Base-by-base conservation (phyloP, 768 basidiomycete species). In the Bullera alba region DNA sequence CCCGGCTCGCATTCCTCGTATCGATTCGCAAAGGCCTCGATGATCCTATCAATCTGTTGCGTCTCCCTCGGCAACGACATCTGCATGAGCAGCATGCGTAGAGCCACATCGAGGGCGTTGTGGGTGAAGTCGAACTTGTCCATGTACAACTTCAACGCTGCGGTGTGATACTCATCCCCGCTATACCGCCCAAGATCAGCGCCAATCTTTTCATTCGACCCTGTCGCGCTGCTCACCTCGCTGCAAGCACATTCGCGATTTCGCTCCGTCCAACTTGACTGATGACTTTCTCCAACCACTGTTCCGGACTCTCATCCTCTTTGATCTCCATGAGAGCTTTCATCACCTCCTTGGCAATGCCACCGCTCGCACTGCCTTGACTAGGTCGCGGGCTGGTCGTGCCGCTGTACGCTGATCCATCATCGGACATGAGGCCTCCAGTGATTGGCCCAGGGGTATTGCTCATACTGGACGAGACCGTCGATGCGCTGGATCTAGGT, bases 41-140 rank as follows among this genome's bases (percentile, higher is more conserved):
- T 88, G 42, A 96, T 88, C 50, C 95, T 80, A 73, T 99, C 95
- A 52, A 99, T 99, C 72, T 97, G 93, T 69, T 99, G 95, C 1
- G 95, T 96, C 76, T 99, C 95, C 48, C 84, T 79, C 2, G 95
- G 95, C 23, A 99, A 79, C 32, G 86, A 82, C 21, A 95, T 81
- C 60, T 91, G 83, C 86, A 95, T 89, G 29, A 99, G 77, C 42
- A 99, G 69, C 63, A 82, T 83, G 34, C 95, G 84, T 35, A 99
- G 75, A 17, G 95, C 87, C 26, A 97, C 81, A 66, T 99, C 95
- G 28, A 99, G 78, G 8, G 95, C 85, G 60, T 89, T 83, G 39
- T 79, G 53, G 19, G 72, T 70, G 65, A 97, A 95, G 57, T 84
- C 79, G 69, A 96, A 97, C 36, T 78, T 78, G 39, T 75, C 75